phyloP scores from a whole-genome alignment of 108 stramenopile species.

The Asterionellopsis glacialis region DNA sequence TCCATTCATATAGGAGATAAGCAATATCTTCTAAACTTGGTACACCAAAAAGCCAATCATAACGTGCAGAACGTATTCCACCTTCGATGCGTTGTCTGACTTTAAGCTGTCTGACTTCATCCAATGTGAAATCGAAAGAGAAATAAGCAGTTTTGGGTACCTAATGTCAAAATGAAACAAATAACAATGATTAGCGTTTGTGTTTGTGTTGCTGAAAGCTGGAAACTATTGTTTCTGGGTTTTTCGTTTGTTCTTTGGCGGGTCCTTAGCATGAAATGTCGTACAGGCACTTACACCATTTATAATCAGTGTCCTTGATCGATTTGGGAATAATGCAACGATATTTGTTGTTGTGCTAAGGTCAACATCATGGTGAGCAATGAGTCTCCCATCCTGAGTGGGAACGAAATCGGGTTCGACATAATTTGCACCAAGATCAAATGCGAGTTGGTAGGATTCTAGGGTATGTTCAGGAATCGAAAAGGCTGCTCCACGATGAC shows the following conservation, averaged over 20 bases:
- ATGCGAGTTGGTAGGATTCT: slow-evolving; percentile 66
- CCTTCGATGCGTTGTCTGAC: slow-evolving; percentile 42
- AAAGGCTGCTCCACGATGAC: slow-evolving; percentile 67
- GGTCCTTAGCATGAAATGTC: too few species aligned
- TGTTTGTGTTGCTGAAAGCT: too few species aligned
- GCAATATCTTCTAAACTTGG: slow-evolving; percentile 67
- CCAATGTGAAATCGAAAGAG: slow-evolving; percentile 58
- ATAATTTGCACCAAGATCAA: slow-evolving; percentile 76
- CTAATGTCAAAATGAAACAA: slow-evolving; percentile 4
- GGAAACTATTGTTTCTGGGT: too few species aligned
- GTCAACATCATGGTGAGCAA: slow-evolving; percentile 62
- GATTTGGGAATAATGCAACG: slow-evolving; percentile 27
- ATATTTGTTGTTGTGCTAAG: slow-evolving; percentile 72
- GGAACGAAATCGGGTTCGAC: slow-evolving; percentile 78
- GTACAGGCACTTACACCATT: too few species aligned
- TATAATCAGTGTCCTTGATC: slow-evolving; percentile 1
- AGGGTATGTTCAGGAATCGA: slow-evolving; percentile 76
- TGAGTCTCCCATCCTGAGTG: slow-evolving; percentile 41
- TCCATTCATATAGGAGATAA: slow-evolving; percentile 54
- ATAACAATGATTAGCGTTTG: too few species aligned
- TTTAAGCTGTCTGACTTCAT: slow-evolving; percentile 50
- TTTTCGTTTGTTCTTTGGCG: too few species aligned
- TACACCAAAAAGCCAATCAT: slow-evolving; percentile 45
- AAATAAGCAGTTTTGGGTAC: slow-evolving; percentile 38
- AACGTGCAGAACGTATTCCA: slow-evolving; percentile 30